Evolutionary conservation across 2,329 filamentous ascomycete genomes (phyloP).

Genomic region (Fusarium sublunatum): DNA sequence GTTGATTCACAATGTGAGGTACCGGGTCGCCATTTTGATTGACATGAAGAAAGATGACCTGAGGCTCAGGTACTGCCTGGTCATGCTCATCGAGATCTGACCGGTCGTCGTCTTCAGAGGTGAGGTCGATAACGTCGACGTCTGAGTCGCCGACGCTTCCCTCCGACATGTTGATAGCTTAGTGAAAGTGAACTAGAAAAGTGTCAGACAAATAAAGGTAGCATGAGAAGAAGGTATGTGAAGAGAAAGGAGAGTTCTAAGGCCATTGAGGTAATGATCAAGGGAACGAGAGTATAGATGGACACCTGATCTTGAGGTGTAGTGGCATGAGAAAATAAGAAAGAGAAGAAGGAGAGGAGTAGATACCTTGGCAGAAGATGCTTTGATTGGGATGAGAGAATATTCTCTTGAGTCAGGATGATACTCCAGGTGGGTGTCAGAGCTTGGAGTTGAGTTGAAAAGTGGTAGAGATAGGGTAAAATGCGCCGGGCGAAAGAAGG

Average conservation of each 20-base stretch:
- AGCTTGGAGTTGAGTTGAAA: not conserved
- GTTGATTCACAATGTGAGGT: not conserved
- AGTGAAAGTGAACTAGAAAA: not conserved
- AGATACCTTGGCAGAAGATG: not conserved
- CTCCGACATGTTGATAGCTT: constrained; percentile 20
- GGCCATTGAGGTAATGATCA: not conserved
- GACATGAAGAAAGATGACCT: constrained; percentile 1
- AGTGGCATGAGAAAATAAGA: not conserved
- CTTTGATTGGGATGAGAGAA: not conserved
- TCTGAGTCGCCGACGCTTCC: not conserved
- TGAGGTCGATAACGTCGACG: constrained; percentile 19
- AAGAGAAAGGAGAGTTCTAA: not conserved
- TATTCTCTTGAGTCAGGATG: not conserved
- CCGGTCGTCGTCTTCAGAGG: not conserved
- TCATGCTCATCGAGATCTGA: not conserved
- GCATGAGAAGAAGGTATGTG: not conserved
- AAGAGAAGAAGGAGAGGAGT: not conserved
- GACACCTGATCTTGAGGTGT: not conserved
- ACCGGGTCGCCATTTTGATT: not conserved
- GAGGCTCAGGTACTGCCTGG: not conserved
- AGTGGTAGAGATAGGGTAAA: not conserved
- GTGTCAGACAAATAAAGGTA: not conserved
- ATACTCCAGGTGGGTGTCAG: not conserved
- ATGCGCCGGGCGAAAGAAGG: not conserved
- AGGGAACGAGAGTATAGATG: not conserved